Evolutionary conservation across 352 stramenopile species (phyloP).

Genomic region (Phytopythium helicoides): DNA sequence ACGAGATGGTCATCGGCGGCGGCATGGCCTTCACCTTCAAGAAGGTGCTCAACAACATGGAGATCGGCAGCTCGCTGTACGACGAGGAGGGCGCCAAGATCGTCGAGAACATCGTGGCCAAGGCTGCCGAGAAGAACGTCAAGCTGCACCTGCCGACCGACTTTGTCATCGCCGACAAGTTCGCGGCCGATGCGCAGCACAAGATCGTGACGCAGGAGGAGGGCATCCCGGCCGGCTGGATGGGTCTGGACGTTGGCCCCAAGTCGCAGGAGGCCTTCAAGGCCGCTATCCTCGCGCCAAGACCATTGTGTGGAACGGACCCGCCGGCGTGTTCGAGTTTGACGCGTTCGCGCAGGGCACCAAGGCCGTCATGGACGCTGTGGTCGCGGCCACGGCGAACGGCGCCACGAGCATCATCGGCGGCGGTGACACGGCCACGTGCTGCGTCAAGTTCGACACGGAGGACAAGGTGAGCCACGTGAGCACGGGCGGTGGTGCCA

Average conservation of each 20-base stretch:
- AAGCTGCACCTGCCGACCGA: conserved; percentile 92
- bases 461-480: conserved; percentile 96
- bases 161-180: conserved; percentile 93
- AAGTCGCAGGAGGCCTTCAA: conserved; percentile 87
- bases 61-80: conserved; percentile 93
- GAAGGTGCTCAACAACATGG: conserved; percentile 95
- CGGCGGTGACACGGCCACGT: conserved; percentile 95
- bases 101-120: conserved; percentile 88
- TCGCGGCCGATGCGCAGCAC: conserved; percentile 56
- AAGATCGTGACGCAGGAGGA: conserved; percentile 68
- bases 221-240: conserved; percentile 95
- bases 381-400: conserved; percentile 85
- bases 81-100: conserved; percentile 95
- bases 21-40: conserved; percentile 99
- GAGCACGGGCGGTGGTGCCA: conserved; percentile 97
- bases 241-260: conserved; percentile 98
- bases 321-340: conserved; percentile 99
- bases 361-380: conserved; percentile 88
- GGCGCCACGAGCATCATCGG: conserved; percentile 91
- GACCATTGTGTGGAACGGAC: conserved; percentile 90
- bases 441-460: conserved; percentile 92
- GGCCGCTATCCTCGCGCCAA: conserved; percentile 7
- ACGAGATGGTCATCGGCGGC: conserved; percentile 96
- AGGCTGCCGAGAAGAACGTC: conserved; percentile 87
- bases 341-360: conserved; percentile 95